Evolutionary conservation across 2,329 filamentous ascomycete species (phyloP), one percentile per base, ranked within the genome.

Genomic region (Alternaria hordeiaustralica): DNA sequence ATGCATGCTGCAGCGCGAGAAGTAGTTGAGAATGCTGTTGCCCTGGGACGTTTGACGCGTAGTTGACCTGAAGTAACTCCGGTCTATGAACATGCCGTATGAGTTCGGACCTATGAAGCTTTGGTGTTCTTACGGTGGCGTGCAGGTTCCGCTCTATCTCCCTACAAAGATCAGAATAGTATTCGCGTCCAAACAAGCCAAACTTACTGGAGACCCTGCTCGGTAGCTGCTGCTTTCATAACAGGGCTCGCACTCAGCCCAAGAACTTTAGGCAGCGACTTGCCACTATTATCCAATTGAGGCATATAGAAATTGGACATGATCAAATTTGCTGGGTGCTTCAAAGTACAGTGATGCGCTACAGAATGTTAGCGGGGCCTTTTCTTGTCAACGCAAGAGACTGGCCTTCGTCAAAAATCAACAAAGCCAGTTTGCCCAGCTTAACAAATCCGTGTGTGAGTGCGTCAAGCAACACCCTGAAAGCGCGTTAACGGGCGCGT

Each of bases 171-270:
- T 78, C 25, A 78, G 66, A 51, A 53, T n/a, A 11, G 44, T 21
- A 33, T n/a, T 13, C 1, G 13, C 18, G 21, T 18, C 20, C 68
- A 21, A 45, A 18, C 10, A 51, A 49, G 11, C 7, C 6, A 20
- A 41, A 26, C 60, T 69, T 71, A 86, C 77, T 86, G 81, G 13
- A 95, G 82, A 36, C 67, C 68, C 46, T 64, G 58, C 9, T 85
- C 85, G 2, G 82, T 79, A 1, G 84, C 76, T 15, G 85, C 85
- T 1, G 86, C 87, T 59, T 84, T 87, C 67, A 90, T 88, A 4
- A 92, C 86, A 0, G 93, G 93, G 65, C 92, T 96, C 1, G 94
- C 94, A 7, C 91, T 94, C 23, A 97, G 83, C 0, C 93, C 94
- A 6, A 97, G 82, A 26, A 97, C 90, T 20, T 84, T 83, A 0